Evolutionary conservation across 257 asterid species (phyloP).

Genomic region (Solanum bukasovii): DNA sequence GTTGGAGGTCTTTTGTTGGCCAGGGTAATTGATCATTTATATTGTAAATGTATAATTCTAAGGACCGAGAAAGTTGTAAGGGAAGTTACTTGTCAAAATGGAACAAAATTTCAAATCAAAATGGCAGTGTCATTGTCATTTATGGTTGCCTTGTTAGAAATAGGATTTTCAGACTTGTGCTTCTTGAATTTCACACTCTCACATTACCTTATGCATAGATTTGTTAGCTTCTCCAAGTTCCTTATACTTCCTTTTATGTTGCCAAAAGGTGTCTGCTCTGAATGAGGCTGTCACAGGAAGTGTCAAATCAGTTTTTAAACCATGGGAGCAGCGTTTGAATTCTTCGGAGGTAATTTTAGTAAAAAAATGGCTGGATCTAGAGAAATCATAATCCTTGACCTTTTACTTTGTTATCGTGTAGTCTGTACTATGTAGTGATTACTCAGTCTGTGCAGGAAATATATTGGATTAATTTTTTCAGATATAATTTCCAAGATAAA

Average conservation of each 20-base stretch:
- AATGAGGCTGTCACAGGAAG: conserved; percentile 90
- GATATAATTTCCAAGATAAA: neutral
- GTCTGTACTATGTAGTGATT: neutral
- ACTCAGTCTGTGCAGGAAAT: neutral
- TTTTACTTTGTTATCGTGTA: neutral
- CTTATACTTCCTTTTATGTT: neutral
- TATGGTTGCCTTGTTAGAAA: neutral
- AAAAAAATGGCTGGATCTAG: neutral
- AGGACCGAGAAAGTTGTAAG: neutral
- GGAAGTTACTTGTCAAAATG: neutral
- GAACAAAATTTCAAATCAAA: neutral
- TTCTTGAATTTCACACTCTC: neutral
- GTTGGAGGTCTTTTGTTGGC: neutral
- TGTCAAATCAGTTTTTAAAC: conserved; percentile 75
- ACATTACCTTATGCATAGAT: neutral
- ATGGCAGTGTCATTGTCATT: neutral
- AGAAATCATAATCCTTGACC: neutral
- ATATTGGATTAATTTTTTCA: neutral
- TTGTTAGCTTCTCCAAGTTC: neutral
- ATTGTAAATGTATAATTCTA: neutral
- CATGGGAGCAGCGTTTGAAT: conserved; percentile 91
- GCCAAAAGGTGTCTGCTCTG: conserved; percentile 69
- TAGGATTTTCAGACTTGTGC: neutral
- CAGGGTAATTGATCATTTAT: neutral
- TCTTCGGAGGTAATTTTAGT: conserved; percentile 49